These are phyloP conservation scores for Blastobotrys chiropterorum DNA, from an alignment of 805 yeast genomes.

Conservation along the genomic window DNA sequence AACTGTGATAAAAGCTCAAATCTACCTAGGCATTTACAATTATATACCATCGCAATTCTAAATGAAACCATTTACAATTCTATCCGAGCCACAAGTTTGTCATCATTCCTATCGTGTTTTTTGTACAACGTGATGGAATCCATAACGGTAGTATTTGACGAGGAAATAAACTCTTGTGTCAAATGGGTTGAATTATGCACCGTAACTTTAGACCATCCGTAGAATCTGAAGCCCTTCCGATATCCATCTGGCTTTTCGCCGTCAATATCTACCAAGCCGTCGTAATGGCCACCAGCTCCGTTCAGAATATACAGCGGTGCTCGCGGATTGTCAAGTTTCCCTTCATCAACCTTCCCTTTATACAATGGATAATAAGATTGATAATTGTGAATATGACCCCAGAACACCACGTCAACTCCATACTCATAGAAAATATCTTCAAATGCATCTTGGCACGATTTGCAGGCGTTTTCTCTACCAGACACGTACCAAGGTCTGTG, in stretches of 20 bases:
- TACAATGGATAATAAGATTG: constrained; percentile 21
- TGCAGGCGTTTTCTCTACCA: constrained; percentile 8
- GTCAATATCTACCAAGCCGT: constrained; percentile 20
- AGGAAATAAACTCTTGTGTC: constrained; percentile 27
- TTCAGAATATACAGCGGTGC: constrained; percentile 29
- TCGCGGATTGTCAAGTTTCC: constrained; percentile 25
- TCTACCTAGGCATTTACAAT: too few species aligned
- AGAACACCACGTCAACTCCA: constrained; percentile 23
- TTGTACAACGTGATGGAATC: constrained; percentile 27
- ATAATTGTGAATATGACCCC: constrained; percentile 26
- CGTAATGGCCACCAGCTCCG: constrained; percentile 30
- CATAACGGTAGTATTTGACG: constrained; percentile 22
- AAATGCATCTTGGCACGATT: constrained; percentile 21
- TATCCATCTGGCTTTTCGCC: neutral
- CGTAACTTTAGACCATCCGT: constrained; percentile 28
- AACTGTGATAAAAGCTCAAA: too few species aligned
- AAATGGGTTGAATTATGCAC: constrained; percentile 29
- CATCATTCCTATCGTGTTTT: constrained; percentile 9
- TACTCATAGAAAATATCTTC: constrained; percentile 18
- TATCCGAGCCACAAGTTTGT: neutral
- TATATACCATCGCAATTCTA: too few species aligned
- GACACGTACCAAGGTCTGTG: constrained; percentile 30
- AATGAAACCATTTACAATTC: too few species aligned
- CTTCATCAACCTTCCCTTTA: constrained; percentile 23
- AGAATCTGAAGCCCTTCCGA: neutral